Percentiles rank a stretch among this genome's conserved stretches.
Conservation (phyloP, 129 eudicot genomes). For the Daucus carota region DNA sequence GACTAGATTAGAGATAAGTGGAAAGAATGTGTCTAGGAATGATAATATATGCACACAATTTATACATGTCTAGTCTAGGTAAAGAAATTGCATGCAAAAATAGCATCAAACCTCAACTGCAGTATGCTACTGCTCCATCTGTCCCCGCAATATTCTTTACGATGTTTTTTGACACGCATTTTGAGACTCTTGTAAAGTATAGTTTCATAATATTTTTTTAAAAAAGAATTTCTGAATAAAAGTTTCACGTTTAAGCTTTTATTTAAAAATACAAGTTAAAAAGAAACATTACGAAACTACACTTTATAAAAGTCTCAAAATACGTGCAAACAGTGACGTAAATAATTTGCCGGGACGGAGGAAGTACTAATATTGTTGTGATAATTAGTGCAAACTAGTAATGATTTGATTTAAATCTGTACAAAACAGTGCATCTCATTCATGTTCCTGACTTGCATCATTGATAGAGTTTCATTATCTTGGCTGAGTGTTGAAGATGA, state of each 20-base stretch:
- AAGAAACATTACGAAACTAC: no score
- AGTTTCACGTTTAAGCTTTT: no score
- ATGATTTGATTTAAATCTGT: not conserved
- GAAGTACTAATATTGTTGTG: not conserved
- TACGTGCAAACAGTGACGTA: no score
- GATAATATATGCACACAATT: not conserved
- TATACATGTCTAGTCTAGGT: not conserved
- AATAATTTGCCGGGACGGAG: no score
- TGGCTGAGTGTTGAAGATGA: not conserved
- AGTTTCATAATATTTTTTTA: no score
- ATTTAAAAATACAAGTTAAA: no score
- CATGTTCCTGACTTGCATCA: slow-evolving; percentile 4
- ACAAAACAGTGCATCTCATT: not conserved
- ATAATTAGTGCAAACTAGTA: not conserved
- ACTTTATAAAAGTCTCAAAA: no score
- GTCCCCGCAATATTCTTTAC: no score
- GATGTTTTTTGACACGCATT: no score
- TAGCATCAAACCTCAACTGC: not conserved
- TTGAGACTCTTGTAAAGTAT: no score
- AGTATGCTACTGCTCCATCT: no score
- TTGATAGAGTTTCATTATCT: not conserved
- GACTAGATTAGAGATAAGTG: slow-evolving; percentile 9
- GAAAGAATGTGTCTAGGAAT: not conserved
- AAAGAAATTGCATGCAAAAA: slow-evolving; percentile 12
- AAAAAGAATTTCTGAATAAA: no score